phyloP scores from a whole-genome alignment of 495 filamentous ascomycete genomes.

The Venustampulla echinocandica region DNA sequence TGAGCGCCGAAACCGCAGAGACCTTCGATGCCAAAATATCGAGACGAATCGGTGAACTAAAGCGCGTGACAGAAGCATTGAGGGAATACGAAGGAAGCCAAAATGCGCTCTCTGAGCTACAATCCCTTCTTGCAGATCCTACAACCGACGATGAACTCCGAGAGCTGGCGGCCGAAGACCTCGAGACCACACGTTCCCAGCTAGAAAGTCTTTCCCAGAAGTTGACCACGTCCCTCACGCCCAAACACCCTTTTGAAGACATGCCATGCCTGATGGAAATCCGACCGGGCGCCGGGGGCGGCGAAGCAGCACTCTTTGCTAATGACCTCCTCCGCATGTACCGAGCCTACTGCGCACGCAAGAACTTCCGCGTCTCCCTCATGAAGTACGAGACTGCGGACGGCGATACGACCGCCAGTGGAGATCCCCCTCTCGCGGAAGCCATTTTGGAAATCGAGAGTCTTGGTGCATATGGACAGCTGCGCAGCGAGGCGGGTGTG shows the following conservation, averaged over 20 bases:
- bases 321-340: constrained; percentile 88
- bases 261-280: constrained; percentile 89
- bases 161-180: constrained; percentile 68
- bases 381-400: constrained; percentile 45
- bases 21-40: constrained; percentile 66
- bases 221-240: constrained; percentile 69
- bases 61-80: constrained; percentile 56
- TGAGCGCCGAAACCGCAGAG: constrained; percentile 44
- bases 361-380: constrained; percentile 36
- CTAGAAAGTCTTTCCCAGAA: constrained; percentile 51
- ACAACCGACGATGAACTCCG: constrained; percentile 42
- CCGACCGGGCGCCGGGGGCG: constrained; percentile 85
- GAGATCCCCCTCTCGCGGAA: constrained; percentile 62
- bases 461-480: constrained; percentile 64
- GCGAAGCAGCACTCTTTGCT: constrained; percentile 84
- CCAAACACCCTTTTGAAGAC: constrained; percentile 85
- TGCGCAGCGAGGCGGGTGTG: constrained; percentile 85
- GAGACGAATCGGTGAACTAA: constrained; percentile 70
- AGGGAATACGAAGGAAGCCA: constrained; percentile 58
- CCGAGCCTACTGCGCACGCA: constrained; percentile 59
- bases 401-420: constrained; percentile 45
- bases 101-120: constrained; percentile 45
- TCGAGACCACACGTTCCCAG: constrained; percentile 50
- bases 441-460: constrained; percentile 79
- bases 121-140: constrained; percentile 36